phyloP scores from a whole-genome alignment of 257 asterid species.

The Ehretia macrophylla region DNA sequence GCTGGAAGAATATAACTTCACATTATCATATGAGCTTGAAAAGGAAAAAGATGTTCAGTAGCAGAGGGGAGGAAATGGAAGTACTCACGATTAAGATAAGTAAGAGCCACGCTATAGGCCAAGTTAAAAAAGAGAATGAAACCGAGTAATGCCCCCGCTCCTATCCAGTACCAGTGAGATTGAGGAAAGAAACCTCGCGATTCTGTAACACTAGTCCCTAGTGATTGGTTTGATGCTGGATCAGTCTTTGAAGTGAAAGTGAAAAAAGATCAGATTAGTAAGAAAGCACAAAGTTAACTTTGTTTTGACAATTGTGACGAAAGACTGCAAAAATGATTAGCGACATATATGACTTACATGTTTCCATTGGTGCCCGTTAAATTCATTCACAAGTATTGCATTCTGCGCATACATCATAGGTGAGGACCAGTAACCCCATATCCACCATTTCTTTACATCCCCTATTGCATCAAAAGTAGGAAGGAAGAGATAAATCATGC shows the following conservation, averaged over 20 bases:
- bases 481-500: neutral
- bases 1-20: neutral
- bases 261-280: slow-evolving; percentile 26
- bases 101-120: slow-evolving; percentile 44
- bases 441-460: slow-evolving; percentile 61
- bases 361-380: slow-evolving; percentile 79
- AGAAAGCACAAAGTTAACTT: slow-evolving; percentile 16
- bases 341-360: slow-evolving; percentile 35
- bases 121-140: slow-evolving; percentile 48
- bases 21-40: neutral
- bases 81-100: slow-evolving; percentile 7
- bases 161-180: slow-evolving; percentile 62
- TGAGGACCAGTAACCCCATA: slow-evolving; percentile 96
- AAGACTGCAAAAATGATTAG: neutral
- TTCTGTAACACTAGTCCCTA: slow-evolving; percentile 41
- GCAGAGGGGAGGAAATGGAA: neutral
- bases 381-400: slow-evolving; percentile 85
- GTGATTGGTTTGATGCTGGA: neutral
- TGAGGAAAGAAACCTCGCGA: slow-evolving; percentile 56
- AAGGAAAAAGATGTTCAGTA: neutral
- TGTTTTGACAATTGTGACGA: slow-evolving; percentile 20
- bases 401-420: slow-evolving; percentile 93
- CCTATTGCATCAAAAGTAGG: neutral
- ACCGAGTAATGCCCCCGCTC: slow-evolving; percentile 63
- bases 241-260: neutral